These are phyloP conservation scores for Spathaspora arborariae DNA, from an alignment of 805 yeast genomes.

Conservation along the genomic window DNA sequence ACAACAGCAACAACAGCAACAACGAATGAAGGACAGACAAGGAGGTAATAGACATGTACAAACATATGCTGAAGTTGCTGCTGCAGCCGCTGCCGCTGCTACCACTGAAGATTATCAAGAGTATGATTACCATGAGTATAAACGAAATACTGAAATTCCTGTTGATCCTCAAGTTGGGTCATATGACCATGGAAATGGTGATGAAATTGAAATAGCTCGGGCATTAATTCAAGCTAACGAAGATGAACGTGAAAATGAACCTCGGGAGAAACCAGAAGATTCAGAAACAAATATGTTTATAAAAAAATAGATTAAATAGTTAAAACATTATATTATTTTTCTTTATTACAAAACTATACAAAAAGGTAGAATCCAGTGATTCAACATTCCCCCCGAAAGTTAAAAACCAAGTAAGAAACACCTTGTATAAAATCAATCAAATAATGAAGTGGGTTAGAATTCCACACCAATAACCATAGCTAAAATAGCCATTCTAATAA, in stretches of 20 bases:
- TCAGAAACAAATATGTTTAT: constrained; percentile 17
- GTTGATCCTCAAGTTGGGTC: constrained; percentile 60
- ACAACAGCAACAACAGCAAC: constrained; percentile 17
- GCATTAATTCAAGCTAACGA: constrained; percentile 62
- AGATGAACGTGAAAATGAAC: constrained; percentile 7
- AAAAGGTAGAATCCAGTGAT: neutral
- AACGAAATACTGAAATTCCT: constrained; percentile 26
- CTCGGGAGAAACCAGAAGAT: constrained; percentile 4
- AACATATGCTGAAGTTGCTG: constrained; percentile 11
- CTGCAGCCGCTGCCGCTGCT: constrained; percentile 2
- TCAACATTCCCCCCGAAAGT: constrained; percentile 3
- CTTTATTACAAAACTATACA: neutral
- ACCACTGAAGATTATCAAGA: neutral
- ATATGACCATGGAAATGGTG: constrained; percentile 38
- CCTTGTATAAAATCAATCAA: neutral
- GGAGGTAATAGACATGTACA: constrained; percentile 3
- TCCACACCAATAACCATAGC: constrained; percentile 98
- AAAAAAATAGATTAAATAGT: constrained; percentile 6
- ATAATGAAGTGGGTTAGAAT: constrained; percentile 38
- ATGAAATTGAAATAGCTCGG: constrained; percentile 62
- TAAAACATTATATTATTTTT: constrained; percentile 1
- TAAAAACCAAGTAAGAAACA: neutral
- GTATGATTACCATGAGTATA: constrained; percentile 3
- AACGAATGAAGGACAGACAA: constrained; percentile 31
- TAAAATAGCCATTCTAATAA: constrained; percentile 96